Base-by-base conservation (phyloP, 257 asterid genomes). In the Nyctanthes arbortristis region DNA sequence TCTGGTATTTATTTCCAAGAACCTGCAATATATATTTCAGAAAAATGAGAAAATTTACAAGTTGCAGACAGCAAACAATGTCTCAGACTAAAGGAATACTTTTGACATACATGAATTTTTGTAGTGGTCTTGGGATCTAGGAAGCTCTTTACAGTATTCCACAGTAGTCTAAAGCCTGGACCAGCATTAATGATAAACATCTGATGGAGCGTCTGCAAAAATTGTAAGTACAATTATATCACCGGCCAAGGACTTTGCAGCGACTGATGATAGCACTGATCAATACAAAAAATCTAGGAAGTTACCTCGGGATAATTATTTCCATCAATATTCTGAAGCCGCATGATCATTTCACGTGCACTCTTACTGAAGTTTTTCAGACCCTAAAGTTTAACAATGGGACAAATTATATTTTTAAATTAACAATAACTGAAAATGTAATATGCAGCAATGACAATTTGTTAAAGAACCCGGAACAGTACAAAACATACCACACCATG, bases 111-210 rank as follows among this genome's bases (percentile, higher is more conserved):
- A 74, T 88, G 96, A 80, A 88, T 88, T 71, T 88, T 88, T 5
- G 92, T 75, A 67, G 87, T 85, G 35, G 96, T 88, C 80, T 49
- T 84, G 80, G 92, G 92, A 81, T 88, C 96, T 43, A 88, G 77
- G 71, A 88, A 86, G 40, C 78, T 78, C 84, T 85, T 88, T 54
- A 88, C 77, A 69, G 95, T 82, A 75, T 70, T 85, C 95, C 95
- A 90, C 65, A 85, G 75, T 40, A 90, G 85, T 86, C 84, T 81
- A 72, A 90, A 90, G 56, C 93, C 93, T 9, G 91, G 87, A 68
- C 96, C 95, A 71, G 95, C 95, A 81, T 88, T 90, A 75, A 90
- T 85, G 62, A 90, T 90, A 75, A 87, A 84, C 96, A 90, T 87
- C 73, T 85, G 96, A 73, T 88, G 85, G 65, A 90, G 91, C 30